Base-by-base conservation (phyloP, 805 yeast genomes). In the Yarrowia porcina region DNA sequence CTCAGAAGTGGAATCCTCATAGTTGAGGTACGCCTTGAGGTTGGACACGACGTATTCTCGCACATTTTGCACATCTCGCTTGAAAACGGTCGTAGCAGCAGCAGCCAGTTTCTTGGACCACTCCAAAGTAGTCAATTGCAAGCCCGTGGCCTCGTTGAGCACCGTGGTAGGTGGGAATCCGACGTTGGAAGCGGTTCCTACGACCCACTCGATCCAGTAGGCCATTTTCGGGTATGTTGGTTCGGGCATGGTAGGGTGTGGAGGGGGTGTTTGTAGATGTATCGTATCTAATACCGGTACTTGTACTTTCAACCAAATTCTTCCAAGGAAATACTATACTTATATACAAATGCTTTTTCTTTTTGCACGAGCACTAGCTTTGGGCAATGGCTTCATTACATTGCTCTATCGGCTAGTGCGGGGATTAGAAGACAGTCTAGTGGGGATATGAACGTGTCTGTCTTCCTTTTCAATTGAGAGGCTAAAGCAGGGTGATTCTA, bases 201-300 rank as follows among this genome's bases (percentile, higher is more conserved):
- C 56, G 21, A 49, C 8, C 56, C 56, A 49, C 39, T 49, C 56
- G n/a, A 49, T 49, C 56, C 56, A 49, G 25, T 32, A 49, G 56
- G 56, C 56, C 56, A 49, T 49, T n/a, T 15, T 15, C 20, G 56
- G 56, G 56, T 49, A 49, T 12, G 56, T 32, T 11, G 56, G 56
- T 49, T 49, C 39, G 20, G 56, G 28, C 54, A 47, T 47, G 11
- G 27, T 11, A 3, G n/a, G 20, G 5, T 7, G 35, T 3, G 50
- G 35, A 9, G n/a, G n/a, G n/a, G n/a, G n/a, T n/a, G n/a, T n/a
- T n/a, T n/a, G n/a, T n/a, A n/a, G n/a, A n/a, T n/a, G n/a, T n/a
- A n/a, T n/a, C n/a, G n/a, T n/a, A n/a, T n/a, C n/a, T n/a, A n/a
- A n/a, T n/a, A n/a, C n/a, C n/a, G n/a, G n/a, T n/a, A n/a, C n/a